These are phyloP conservation scores for Kuraishia cidri DNA, from an alignment of 805 yeast species.

Conservation along the genomic window DNA sequence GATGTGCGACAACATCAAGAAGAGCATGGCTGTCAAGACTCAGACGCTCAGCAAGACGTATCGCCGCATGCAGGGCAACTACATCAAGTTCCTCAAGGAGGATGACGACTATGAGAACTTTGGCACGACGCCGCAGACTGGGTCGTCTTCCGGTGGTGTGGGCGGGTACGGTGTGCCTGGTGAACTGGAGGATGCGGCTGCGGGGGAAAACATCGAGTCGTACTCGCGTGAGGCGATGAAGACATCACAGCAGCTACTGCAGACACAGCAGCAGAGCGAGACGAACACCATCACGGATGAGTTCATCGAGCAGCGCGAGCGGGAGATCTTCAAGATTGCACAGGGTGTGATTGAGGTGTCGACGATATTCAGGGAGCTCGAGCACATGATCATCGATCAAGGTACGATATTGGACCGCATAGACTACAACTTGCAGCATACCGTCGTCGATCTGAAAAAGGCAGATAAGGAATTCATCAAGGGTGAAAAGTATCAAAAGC, in stretches of 20 bases:
- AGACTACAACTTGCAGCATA: slow-evolving; percentile 80
- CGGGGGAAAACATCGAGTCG: slow-evolving; percentile 31
- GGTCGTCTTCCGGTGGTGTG: not conserved
- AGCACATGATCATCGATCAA: slow-evolving; percentile 86
- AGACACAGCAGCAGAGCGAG: slow-evolving; percentile 20
- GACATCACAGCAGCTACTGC: slow-evolving; percentile 29
- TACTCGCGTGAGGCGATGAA: slow-evolving; percentile 45
- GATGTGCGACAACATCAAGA: slow-evolving; percentile 74
- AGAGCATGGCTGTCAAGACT: slow-evolving; percentile 75
- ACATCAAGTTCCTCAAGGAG: slow-evolving; percentile 73
- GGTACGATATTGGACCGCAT: slow-evolving; percentile 91
- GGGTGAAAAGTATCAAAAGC: slow-evolving; percentile 76
- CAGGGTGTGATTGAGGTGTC: slow-evolving; percentile 92
- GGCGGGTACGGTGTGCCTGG: too few relatives aligned
- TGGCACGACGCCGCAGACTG: not conserved
- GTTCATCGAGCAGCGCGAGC: slow-evolving; percentile 64
- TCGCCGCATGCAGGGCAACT: slow-evolving; percentile 81
- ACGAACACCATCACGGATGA: slow-evolving; percentile 26
- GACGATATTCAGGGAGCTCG: slow-evolving; percentile 89
- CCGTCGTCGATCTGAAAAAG: slow-evolving; percentile 64
- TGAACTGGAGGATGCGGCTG: slow-evolving; percentile 19
- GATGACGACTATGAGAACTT: slow-evolving; percentile 43
- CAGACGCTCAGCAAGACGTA: slow-evolving; percentile 74
- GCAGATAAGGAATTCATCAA: slow-evolving; percentile 72
- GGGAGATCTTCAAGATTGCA: slow-evolving; percentile 84